phyloP scores from a whole-genome alignment of 2,329 filamentous ascomycete species.

The Cladosporium sp. region DNA sequence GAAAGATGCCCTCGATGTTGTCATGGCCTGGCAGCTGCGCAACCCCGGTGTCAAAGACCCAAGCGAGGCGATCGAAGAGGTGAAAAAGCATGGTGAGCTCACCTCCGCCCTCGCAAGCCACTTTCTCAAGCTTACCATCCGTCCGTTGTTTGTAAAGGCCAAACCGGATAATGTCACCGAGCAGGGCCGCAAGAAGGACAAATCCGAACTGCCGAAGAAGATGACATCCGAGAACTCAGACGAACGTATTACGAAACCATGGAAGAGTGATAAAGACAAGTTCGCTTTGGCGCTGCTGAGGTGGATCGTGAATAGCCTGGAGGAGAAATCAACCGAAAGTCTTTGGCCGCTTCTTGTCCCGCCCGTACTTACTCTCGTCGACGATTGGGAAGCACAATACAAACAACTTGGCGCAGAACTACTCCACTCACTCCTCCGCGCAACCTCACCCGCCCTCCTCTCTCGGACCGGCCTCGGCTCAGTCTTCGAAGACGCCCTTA shows the following conservation, averaged over 20 bases:
- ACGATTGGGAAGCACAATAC: slow-evolving; percentile 55
- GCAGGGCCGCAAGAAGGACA: slow-evolving; percentile 53
- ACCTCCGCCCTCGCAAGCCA: slow-evolving; percentile 46
- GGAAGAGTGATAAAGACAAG: slow-evolving; percentile 52
- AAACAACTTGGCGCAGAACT: slow-evolving; percentile 55
- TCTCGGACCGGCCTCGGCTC: slow-evolving; percentile 59
- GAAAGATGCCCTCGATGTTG: slow-evolving; percentile 70
- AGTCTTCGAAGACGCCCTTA: slow-evolving; percentile 65
- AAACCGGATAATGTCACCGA: slow-evolving; percentile 53
- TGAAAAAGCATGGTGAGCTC: slow-evolving; percentile 47
- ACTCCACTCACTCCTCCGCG: slow-evolving; percentile 52
- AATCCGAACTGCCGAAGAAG: slow-evolving; percentile 36
- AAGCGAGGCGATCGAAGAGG: slow-evolving; percentile 42
- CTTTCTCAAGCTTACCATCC: slow-evolving; percentile 60
- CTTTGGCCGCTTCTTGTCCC: slow-evolving; percentile 68
- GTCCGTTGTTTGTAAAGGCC: slow-evolving; percentile 61
- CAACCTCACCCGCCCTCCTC: slow-evolving; percentile 53
- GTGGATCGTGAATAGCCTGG: slow-evolving; percentile 56
- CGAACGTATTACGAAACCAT: slow-evolving; percentile 50
- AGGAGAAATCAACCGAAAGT: slow-evolving; percentile 48
- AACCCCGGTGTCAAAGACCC: slow-evolving; percentile 65
- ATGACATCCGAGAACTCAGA: slow-evolving; percentile 32
- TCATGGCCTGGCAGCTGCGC: slow-evolving; percentile 83
- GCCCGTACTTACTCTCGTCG: slow-evolving; percentile 63
- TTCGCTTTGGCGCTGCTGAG: slow-evolving; percentile 53